Percentiles rank a stretch among this genome's conserved stretches.
Evolutionary conservation across 495 filamentous ascomycete genomes (phyloP).

Genomic region (Talaromyces ruber): DNA sequence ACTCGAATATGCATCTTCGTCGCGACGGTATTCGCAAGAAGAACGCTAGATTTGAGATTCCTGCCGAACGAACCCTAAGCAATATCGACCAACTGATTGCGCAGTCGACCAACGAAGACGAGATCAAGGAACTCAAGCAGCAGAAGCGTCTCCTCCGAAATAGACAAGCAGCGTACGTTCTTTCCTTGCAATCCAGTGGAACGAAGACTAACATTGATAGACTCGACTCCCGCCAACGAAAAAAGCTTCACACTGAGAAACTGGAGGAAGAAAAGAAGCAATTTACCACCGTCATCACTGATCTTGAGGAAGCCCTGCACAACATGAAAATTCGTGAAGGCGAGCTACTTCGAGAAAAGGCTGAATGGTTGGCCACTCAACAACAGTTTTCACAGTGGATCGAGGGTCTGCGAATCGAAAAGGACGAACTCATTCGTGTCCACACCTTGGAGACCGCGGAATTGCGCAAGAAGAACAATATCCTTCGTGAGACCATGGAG

Average conservation of each 20-base stretch:
- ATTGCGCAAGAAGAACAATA: conserved; percentile 89
- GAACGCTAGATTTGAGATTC: conserved; percentile 98
- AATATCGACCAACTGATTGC: conserved; percentile 94
- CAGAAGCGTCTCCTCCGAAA: conserved; percentile 94
- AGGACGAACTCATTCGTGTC: conserved; percentile 79
- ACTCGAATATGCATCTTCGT: conserved; percentile 64
- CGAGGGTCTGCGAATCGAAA: conserved; percentile 69
- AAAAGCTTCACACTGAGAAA: conserved; percentile 97
- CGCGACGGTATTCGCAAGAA: conserved; percentile 97
- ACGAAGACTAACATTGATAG: conserved; percentile 43
- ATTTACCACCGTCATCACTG: conserved; percentile 62
- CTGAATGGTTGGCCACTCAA: conserved; percentile 56
- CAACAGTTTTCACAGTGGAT: conserved; percentile 68
- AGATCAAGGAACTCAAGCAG: conserved; percentile 97
- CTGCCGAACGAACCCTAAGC: conserved; percentile 80
- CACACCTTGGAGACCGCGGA: conserved; percentile 94
- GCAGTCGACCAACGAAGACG: conserved; percentile 80
- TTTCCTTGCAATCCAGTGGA: conserved; percentile 6
- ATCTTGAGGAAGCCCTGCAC: conserved; percentile 70
- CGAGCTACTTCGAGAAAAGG: conserved; percentile 58
- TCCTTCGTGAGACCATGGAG: conserved; percentile 78
- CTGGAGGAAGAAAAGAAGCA: conserved; percentile 96
- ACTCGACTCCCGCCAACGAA: conserved; percentile 92
- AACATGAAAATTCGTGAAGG: conserved; percentile 44
- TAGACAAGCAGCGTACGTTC: conserved; percentile 86